Evolutionary conservation across 2,329 filamentous ascomycete genomes (phyloP).

Genomic region (Alternaria arbusti): DNA sequence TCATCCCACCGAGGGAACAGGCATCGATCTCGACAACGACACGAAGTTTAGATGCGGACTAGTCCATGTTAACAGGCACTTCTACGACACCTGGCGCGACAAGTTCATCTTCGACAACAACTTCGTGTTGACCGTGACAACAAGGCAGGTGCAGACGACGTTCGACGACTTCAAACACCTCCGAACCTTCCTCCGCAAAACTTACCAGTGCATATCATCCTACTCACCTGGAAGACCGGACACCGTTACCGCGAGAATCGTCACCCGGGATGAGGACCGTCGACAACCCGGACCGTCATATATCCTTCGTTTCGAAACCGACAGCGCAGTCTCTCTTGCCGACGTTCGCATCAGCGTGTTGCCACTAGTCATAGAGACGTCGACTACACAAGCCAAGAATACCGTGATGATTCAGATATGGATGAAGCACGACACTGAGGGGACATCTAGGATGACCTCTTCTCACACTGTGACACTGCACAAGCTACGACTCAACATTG

Average conservation of each 20-base stretch:
- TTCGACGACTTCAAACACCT: background rate
- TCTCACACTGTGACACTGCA: background rate
- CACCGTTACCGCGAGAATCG: background rate
- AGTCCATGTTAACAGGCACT: background rate
- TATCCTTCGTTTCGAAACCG: background rate
- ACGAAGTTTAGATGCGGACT: background rate
- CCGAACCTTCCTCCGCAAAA: background rate
- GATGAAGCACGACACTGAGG: too few relatives aligned
- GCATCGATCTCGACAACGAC: background rate
- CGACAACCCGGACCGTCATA: background rate
- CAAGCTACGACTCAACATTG: background rate
- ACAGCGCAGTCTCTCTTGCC: background rate
- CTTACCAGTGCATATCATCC: background rate
- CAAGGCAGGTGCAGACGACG: background rate
- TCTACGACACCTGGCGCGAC: background rate
- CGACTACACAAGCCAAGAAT: background rate
- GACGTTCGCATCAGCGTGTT: background rate
- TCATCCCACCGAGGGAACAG: background rate
- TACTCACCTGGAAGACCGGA: background rate
- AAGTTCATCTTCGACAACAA: background rate
- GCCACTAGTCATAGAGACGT: background rate
- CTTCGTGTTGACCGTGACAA: background rate
- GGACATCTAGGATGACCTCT: fast-evolving
- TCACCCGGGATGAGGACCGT: background rate
- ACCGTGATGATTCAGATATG: too few relatives aligned